Evolutionary conservation across 2,329 filamentous ascomycete genomes (phyloP).

Genomic region (Beauveria pseudobassiana): DNA sequence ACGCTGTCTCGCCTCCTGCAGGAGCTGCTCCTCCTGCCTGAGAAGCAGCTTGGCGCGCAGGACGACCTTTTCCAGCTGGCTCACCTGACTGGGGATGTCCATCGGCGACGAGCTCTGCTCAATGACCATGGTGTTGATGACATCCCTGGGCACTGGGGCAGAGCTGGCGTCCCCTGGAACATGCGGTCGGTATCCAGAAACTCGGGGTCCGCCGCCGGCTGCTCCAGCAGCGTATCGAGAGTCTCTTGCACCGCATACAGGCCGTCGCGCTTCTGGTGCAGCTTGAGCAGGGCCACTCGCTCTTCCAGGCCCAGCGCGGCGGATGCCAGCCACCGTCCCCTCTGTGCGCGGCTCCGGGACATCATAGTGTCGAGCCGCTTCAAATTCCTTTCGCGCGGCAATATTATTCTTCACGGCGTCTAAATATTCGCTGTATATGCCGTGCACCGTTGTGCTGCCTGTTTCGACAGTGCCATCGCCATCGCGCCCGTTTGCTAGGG

Average conservation of each 20-base stretch:
- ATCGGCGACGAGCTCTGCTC: conserved; percentile 30
- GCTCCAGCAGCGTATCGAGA: conserved; percentile 41
- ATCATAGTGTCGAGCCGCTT: conserved; percentile 19
- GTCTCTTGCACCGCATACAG: conserved; percentile 44
- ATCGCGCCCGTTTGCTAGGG: conserved; percentile 36
- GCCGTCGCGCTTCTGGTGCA: conserved; percentile 44
- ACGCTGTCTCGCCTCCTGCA: conserved; percentile 37
- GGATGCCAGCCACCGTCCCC: conserved; percentile 15
- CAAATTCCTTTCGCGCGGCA: conserved; percentile 42
- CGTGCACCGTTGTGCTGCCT: conserved; percentile 30
- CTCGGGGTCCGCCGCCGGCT: conserved; percentile 42
- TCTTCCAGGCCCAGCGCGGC: conserved; percentile 32
- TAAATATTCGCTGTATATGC: conserved; percentile 47
- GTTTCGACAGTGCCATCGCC: conserved; percentile 15
- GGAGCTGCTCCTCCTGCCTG: conserved; percentile 47
- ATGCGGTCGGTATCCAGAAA: conserved; percentile 44
- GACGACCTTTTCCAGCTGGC: conserved; percentile 49
- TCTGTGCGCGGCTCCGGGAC: neutral
- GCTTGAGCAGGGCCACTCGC: conserved; percentile 42
- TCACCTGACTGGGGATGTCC: conserved; percentile 40
- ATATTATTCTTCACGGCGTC: conserved; percentile 45
- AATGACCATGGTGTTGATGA: conserved; percentile 42
- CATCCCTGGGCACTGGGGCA: conserved; percentile 46
- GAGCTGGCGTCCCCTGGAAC: conserved; percentile 34
- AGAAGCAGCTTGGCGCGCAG: conserved; percentile 51